Percentiles rank a stretch among this genome's conserved stretches.
Evolutionary conservation across 768 basidiomycete species (phyloP).

Genomic region (Calocera viscosa): DNA sequence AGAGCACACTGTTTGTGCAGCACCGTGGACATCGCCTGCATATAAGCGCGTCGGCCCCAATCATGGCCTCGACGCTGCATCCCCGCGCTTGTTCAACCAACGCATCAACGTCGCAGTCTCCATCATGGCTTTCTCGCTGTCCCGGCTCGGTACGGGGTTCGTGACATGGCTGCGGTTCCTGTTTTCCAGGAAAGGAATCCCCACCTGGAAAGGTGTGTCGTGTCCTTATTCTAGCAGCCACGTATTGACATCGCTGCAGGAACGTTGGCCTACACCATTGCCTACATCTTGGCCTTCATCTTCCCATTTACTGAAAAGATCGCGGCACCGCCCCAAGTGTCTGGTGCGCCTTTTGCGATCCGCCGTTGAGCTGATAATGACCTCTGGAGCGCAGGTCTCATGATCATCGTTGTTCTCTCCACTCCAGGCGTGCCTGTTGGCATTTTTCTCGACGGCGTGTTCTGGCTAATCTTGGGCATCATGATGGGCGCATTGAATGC

Average conservation of each 20-base stretch:
- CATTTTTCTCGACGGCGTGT: background rate
- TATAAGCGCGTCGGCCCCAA: background rate
- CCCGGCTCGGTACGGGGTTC: background rate
- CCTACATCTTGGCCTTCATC: background rate
- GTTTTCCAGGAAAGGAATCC: background rate
- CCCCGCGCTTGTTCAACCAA: background rate
- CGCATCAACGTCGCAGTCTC: background rate
- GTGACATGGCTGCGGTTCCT: background rate
- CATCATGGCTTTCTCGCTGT: background rate
- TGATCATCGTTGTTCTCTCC: conserved; percentile 2
- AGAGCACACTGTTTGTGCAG: too few species aligned
- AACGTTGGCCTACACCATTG: background rate
- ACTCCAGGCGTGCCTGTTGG: background rate
- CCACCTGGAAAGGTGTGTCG: background rate
- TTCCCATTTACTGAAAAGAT: background rate
- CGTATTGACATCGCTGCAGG: background rate
- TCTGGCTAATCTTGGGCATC: background rate
- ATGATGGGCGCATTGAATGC: background rate
- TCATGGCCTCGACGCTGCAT: background rate
- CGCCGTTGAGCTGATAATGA: background rate
- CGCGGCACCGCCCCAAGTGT: background rate
- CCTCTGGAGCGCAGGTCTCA: background rate
- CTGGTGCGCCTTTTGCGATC: background rate
- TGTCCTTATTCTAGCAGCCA: background rate
- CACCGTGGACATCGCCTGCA: background rate